phyloP scores from a whole-genome alignment of 2,329 filamentous ascomycete genomes.

The Claviceps quebecensis region DNA sequence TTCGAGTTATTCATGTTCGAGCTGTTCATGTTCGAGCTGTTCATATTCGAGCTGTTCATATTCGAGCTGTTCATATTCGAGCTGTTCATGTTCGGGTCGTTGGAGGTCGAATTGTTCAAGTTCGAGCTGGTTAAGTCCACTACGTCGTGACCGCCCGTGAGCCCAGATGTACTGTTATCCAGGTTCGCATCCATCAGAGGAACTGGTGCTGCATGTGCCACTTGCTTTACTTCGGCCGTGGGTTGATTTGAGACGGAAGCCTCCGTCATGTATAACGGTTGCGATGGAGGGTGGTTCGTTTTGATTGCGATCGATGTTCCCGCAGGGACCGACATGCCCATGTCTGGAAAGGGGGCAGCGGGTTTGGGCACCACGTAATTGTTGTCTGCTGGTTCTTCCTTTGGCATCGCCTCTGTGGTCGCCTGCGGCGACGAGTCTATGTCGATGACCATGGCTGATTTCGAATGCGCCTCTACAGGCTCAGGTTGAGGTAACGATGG shows the following conservation, averaged over 20 bases:
- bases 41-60: no score
- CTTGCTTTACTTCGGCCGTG: constrained; percentile 14
- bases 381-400: constrained; percentile 19
- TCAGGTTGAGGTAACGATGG: constrained; percentile 8
- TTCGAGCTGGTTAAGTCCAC: constrained; percentile 18
- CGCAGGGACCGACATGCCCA: constrained; percentile 24
- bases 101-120: constrained; percentile 16
- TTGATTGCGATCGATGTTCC: constrained; percentile 11
- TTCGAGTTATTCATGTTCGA: no score
- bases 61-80: no score
- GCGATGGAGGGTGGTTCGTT: constrained; percentile 9
- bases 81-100: no score
- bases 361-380: constrained; percentile 18
- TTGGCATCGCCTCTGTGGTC: constrained; percentile 10
- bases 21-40: no score
- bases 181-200: constrained; percentile 15
- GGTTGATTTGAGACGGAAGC: constrained; percentile 2
- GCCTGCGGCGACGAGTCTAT: constrained; percentile 20
- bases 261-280: not conserved
- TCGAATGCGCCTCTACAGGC: constrained; percentile 22
- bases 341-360: constrained; percentile 41
- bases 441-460: constrained; percentile 22
- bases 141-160: constrained; percentile 7
- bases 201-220: constrained; percentile 15
- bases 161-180: constrained; percentile 11